These are phyloP conservation scores for Lentinula sp. DNA, from an alignment of 768 basidiomycete species.

Conservation along the genomic window DNA sequence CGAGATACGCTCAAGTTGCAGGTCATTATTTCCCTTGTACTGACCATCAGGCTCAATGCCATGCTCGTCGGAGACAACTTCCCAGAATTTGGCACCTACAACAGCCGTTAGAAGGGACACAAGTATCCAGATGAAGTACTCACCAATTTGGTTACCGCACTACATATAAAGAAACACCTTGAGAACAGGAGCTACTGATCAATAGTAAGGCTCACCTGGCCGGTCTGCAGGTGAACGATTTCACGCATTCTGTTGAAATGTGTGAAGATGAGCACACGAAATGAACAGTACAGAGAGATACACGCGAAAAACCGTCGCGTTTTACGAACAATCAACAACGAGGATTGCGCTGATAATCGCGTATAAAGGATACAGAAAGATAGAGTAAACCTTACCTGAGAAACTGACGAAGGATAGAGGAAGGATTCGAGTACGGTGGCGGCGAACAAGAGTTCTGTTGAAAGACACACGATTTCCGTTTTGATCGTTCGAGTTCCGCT, in stretches of 20 bases:
- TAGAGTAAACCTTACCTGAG: conserved; percentile 34
- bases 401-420: conserved; percentile 32
- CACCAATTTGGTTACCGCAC: conserved; percentile 99
- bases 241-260: conserved; percentile 80
- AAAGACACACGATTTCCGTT: neutral
- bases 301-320: conserved; percentile 15
- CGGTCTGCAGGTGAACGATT: conserved; percentile 99
- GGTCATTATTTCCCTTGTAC: conserved; percentile 91
- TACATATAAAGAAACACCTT: conserved; percentile 24
- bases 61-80: conserved; percentile 87
- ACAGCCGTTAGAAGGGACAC: conserved; percentile 13
- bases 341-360: conserved; percentile 19
- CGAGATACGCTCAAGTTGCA: conserved; percentile 95
- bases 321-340: neutral
- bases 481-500: neutral
- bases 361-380: conserved; percentile 18
- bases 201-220: conserved; percentile 61
- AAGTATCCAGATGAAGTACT: conserved; percentile 22
- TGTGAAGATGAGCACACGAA: conserved; percentile 21
- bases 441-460: conserved; percentile 13
- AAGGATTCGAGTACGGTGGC: conserved; percentile 33
- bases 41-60: conserved; percentile 90
- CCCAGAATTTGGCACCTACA: conserved; percentile 81
- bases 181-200: neutral
- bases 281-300: conserved; percentile 35